Conservation (phyloP, 2,329 filamentous ascomycete species). For the Emericellopsis atlantica region DNA sequence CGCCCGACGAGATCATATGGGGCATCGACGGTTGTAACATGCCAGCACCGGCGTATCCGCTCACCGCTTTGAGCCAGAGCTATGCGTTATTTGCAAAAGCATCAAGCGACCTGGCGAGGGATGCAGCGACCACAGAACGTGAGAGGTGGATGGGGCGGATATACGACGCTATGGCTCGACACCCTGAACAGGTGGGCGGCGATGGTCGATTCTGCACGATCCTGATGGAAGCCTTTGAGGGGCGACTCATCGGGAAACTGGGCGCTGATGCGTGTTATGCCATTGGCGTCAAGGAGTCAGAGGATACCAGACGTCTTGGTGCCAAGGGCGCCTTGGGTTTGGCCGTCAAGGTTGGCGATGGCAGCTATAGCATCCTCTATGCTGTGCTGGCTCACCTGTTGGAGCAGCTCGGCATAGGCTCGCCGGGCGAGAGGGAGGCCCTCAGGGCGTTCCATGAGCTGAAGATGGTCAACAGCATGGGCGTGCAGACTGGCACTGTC, state of each 20-base stretch:
- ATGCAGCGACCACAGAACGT: conserved; percentile 1
- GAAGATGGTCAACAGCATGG: conserved; percentile 21
- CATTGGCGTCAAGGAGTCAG: conserved; percentile 24
- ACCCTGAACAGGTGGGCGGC: conserved; percentile 31
- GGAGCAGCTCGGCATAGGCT: conserved; percentile 25
- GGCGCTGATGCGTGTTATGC: conserved; percentile 36
- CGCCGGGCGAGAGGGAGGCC: conserved; percentile 11
- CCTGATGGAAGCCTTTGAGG: conserved; percentile 25
- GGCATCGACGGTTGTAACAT: conserved; percentile 33
- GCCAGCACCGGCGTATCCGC: conserved; percentile 26
- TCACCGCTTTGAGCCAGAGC: conserved; percentile 19
- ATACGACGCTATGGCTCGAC: conserved; percentile 25
- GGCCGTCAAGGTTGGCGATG: conserved; percentile 35
- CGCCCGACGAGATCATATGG: conserved; percentile 19
- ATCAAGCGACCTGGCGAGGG: conserved; percentile 6
- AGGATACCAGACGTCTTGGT: conserved; percentile 20
- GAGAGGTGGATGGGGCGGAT: conserved; percentile 16
- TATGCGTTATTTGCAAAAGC: conserved; percentile 24
- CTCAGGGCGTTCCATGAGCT: conserved; percentile 19
- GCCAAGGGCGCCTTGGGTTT: conserved; percentile 25
- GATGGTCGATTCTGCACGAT: conserved; percentile 31
- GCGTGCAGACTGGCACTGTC: conserved; percentile 19
- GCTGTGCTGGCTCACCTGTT: conserved; percentile 28
- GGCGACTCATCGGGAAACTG: conserved; percentile 28
- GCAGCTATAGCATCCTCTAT: conserved; percentile 28